These are phyloP conservation scores for Apiotrichum porosum DNA, from an alignment of 1,284 basidiomycete genomes.

Conservation along the genomic window DNA sequence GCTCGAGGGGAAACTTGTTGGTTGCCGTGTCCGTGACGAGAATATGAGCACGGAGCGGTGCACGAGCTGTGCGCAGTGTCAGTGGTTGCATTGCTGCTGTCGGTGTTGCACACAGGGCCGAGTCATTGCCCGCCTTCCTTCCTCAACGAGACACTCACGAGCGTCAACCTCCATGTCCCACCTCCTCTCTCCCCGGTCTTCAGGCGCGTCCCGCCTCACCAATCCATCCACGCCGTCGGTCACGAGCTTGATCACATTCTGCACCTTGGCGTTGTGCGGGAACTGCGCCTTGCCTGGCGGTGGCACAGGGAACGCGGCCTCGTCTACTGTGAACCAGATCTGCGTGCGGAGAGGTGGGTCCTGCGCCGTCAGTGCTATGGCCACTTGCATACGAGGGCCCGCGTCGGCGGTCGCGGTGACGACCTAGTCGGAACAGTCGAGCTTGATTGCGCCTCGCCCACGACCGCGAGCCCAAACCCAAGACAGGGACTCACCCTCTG, in stretches of 20 bases:
- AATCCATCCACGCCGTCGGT: constrained; percentile 34
- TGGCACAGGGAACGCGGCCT: constrained; percentile 27
- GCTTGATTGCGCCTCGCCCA: too few species aligned
- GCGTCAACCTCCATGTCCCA: constrained; percentile 25
- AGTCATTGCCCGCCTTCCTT: too few species aligned
- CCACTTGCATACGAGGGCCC: too few species aligned
- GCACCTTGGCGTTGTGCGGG: constrained; percentile 18
- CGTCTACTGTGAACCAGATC: constrained; percentile 36
- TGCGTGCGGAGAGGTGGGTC: constrained; percentile 18
- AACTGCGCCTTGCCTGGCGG: constrained; percentile 23
- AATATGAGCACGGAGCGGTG: constrained; percentile 31
- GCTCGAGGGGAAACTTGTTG: constrained; percentile 31
- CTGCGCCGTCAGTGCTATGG: too few species aligned
- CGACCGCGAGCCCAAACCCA: background rate
- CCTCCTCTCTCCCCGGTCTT: constrained; percentile 14
- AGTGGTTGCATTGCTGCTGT: too few species aligned
- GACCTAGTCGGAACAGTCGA: too few species aligned
- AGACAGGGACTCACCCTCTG: constrained; percentile 16
- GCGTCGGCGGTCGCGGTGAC: too few species aligned
- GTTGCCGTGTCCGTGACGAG: constrained; percentile 23
- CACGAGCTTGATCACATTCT: constrained; percentile 23
- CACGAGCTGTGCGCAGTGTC: too few species aligned
- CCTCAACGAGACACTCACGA: constrained; percentile 3
- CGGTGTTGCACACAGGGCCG: too few species aligned
- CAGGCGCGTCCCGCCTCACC: constrained; percentile 16